phyloP scores from a whole-genome alignment of 1,139 yeast species.

The Candida tetrigidarum region DNA sequence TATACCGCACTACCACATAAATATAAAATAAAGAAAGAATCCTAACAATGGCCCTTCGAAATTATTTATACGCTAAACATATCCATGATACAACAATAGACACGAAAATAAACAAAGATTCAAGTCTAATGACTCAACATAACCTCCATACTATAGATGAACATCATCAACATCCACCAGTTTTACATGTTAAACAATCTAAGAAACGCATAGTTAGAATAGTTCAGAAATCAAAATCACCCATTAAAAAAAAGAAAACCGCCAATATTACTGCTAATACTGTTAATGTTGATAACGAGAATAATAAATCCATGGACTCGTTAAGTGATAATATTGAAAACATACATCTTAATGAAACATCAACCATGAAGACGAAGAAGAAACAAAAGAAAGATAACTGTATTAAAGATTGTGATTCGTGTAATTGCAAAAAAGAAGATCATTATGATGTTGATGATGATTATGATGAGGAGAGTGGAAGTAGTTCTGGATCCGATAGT shows the following conservation, averaged over 20 bases:
- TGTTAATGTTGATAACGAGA: not conserved
- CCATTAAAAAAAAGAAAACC: not conserved
- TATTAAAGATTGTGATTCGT: slow-evolving; percentile 13
- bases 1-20: no score
- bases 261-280: not conserved
- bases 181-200: slow-evolving; percentile 3
- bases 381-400: slow-evolving; percentile 12
- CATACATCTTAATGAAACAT: slow-evolving; percentile 8
- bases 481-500: no score
- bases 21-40: no score
- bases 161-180: not conserved
- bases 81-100: slow-evolving; percentile 23
- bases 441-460: slow-evolving; percentile 1
- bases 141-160: not conserved
- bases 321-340: slow-evolving; percentile 6
- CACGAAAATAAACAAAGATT: slow-evolving; percentile 26
- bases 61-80: slow-evolving; percentile 48
- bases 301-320: slow-evolving; percentile 1
- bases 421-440: slow-evolving; percentile 13
- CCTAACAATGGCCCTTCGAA: slow-evolving; percentile 44
- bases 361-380: no score
- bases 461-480: not conserved
- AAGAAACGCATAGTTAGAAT: slow-evolving; percentile 3
- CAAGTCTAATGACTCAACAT: not conserved
- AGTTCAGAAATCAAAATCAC: not conserved